Conservation (phyloP, 495 filamentous ascomycete genomes). For the Lophium mytilinum region DNA sequence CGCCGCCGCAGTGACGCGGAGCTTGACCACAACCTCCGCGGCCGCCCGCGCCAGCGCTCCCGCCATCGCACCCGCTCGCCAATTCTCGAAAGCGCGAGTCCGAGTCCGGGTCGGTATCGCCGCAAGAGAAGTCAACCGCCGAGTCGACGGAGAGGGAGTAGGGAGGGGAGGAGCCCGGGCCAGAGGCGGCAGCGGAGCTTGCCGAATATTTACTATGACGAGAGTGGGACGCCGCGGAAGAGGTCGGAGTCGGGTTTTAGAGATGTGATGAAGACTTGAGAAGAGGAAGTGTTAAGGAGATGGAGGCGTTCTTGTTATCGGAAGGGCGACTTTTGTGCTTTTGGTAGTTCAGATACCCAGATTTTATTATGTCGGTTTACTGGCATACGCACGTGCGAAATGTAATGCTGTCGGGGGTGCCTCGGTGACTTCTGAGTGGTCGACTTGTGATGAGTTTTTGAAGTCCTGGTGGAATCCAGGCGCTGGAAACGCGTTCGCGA, state of each 20-base stretch:
- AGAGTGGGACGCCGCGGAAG: neutral
- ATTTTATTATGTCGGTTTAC: no score
- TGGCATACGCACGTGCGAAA: no score
- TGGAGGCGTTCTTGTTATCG: neutral
- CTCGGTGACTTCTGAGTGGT: no score
- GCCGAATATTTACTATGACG: constrained; percentile 13
- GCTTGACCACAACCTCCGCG: constrained; percentile 28
- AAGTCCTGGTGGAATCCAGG: no score
- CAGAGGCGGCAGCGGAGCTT: constrained; percentile 6
- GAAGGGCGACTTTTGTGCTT: neutral
- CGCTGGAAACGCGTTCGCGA: no score
- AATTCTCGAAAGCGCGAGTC: neutral
- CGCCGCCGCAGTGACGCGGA: constrained; percentile 26
- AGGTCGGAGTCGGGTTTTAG: neutral
- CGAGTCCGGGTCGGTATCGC: constrained; percentile 3
- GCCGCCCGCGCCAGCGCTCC: constrained; percentile 27
- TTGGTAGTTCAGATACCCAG: no score
- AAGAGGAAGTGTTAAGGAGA: neutral
- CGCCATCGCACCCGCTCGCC: constrained; percentile 8
- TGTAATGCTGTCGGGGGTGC: no score
- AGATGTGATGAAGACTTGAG: neutral
- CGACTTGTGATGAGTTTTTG: no score
- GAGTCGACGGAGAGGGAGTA: constrained; percentile 19
- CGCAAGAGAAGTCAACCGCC: constrained; percentile 19
- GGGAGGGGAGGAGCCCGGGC: neutral